Evolutionary conservation across 176 grass and related monocot species (phyloP), one percentile per base, ranked within the genome.

Genomic region (Oryza australiensis): DNA sequence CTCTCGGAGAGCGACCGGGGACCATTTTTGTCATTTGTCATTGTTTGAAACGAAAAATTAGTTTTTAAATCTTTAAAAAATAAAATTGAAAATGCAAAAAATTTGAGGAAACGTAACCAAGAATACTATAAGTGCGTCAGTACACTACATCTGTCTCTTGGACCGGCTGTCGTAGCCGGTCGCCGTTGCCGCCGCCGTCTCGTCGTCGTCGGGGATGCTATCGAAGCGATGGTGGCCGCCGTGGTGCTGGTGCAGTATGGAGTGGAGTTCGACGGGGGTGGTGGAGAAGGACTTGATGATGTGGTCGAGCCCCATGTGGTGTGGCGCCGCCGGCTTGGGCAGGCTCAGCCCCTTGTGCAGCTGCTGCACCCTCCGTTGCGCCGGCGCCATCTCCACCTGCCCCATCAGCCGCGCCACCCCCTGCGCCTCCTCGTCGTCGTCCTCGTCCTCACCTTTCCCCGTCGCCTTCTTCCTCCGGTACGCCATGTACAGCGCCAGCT

Each of bases 271-370:
- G 4, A 78, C 68, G 64, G 92, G 73, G 62, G 92, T 86, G 86
- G 85, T 82, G 28, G 94, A 94, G 16, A 92, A 12, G 26, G 92
- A 87, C 88, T 89, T 97, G 32, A 78, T 48, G 64, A 92, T 70
- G 68, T 82, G 77, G 0, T 77, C 77, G 8, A 91, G 28, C 15
- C 85, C 87, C 43, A 85, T 85, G 66, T 84, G 16, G 26, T 79
- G 86, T 22, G 88, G 89, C 15, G 70, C 30, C 11, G 82, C 13
- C 2, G 73, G 46, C 75, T 75, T 87, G 0, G 94, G 94, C 37
- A 92, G 26, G 70, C 94, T 97, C 7, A 45, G 20, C 41, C 88
- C 92, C 82, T 94, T 97, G 49, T 69, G 71, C 74, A 37, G 35
- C 6, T 87, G 64, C 57, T 73, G 85, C 46, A 10, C 18, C 79